A percentile compares a stretch with the other conserved stretches of the same genome.
Conservation (phyloP, 352 stramenopile genomes). For the Phytophthora quininea region DNA sequence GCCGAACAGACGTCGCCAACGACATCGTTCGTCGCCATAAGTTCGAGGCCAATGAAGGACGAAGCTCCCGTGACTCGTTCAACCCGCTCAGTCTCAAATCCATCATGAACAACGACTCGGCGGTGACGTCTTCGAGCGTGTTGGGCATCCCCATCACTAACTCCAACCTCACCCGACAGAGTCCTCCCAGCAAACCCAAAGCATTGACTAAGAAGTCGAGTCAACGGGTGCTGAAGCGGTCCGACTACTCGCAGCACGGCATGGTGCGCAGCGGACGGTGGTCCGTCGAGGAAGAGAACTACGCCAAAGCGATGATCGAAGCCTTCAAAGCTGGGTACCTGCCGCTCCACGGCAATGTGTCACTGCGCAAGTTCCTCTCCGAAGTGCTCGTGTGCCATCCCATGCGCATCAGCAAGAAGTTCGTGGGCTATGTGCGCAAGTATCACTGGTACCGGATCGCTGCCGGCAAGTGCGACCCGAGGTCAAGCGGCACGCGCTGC, state of each 20-base stretch:
- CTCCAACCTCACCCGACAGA: conserved; percentile 30
- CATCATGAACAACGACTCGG: conserved; percentile 75
- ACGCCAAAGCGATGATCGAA: conserved; percentile 85
- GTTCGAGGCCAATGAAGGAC: conserved; percentile 48
- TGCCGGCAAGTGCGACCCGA: conserved; percentile 62
- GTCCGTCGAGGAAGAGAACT: conserved; percentile 77
- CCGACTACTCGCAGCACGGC: conserved; percentile 80
- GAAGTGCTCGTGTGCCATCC: conserved; percentile 88
- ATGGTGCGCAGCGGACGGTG: conserved; percentile 73
- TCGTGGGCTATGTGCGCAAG: conserved; percentile 88
- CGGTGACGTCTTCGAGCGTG: conserved; percentile 17
- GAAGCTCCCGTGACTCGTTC: conserved; percentile 38
- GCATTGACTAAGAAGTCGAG: conserved; percentile 39
- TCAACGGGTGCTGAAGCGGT: conserved; percentile 70
- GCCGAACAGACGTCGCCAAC: conserved; percentile 6
- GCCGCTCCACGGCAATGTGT: conserved; percentile 80
- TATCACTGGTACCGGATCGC: conserved; percentile 87
- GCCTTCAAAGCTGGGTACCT: conserved; percentile 77
- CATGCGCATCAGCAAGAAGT: conserved; percentile 94
- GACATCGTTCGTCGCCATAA: conserved; percentile 11
- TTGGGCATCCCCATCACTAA: conserved; percentile 23
- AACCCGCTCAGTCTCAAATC: conserved; percentile 71
- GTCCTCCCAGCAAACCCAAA: conserved; percentile 18
- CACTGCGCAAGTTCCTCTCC: conserved; percentile 86
- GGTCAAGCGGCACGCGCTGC: conserved; percentile 47